phyloP scores from a whole-genome alignment of 2,329 filamentous ascomycete species.

The Cladophialophora carrionii region DNA sequence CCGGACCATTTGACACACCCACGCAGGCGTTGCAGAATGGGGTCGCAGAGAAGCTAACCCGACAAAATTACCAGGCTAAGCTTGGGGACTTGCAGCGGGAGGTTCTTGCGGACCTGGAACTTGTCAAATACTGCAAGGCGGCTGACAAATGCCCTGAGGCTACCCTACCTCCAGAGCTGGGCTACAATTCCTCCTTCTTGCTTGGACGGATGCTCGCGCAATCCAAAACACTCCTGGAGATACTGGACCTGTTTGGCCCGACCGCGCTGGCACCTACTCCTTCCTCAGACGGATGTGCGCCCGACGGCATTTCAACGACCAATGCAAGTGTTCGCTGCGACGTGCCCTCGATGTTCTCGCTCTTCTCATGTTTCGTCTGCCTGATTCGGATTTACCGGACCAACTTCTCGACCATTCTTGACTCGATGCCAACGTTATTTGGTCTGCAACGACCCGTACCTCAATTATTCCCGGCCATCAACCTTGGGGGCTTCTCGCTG shows the following conservation, averaged over 20 bases:
- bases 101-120: constrained; percentile 14
- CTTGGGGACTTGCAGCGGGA: constrained; percentile 19
- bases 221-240: constrained; percentile 18
- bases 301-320: not conserved
- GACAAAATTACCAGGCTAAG: constrained; percentile 2
- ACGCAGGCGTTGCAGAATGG: not conserved
- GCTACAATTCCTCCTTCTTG: constrained; percentile 15
- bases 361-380: constrained; percentile 18
- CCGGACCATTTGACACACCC: not conserved
- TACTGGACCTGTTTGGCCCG: constrained; percentile 13
- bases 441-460: not conserved
- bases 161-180: constrained; percentile 3
- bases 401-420: constrained; percentile 20
- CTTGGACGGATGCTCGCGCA: constrained; percentile 21
- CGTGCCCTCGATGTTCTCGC: constrained; percentile 12
- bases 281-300: not conserved
- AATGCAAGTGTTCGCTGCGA: constrained; percentile 4
- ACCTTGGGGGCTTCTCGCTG: constrained; percentile 22
- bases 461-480: constrained; percentile 20
- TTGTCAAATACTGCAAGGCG: constrained; percentile 20
- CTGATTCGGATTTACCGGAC: constrained; percentile 21
- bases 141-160: constrained; percentile 15
- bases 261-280: constrained; percentile 1
- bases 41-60: not conserved
- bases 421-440: constrained; percentile 19